phyloP scores from a whole-genome alignment of 441 rosid genomes.

The Capsella rubella region DNA sequence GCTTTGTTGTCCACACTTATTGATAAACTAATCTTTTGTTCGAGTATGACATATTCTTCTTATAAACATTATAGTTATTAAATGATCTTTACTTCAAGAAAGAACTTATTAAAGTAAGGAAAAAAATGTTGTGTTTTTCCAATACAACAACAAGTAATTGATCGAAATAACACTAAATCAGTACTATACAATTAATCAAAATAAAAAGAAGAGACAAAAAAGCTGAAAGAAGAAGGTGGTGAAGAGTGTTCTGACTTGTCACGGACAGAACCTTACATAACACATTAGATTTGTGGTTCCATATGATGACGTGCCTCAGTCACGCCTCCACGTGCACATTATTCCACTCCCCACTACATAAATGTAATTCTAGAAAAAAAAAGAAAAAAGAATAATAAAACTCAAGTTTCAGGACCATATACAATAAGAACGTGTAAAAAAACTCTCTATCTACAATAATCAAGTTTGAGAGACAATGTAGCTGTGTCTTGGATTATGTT shows the following conservation, averaged over 20 bases:
- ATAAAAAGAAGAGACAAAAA: slow-evolving; percentile 44
- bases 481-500: too few species aligned
- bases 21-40: slow-evolving; percentile 9
- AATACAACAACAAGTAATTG: too few species aligned
- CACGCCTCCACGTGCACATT: slow-evolving; percentile 52
- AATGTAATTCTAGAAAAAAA: not conserved
- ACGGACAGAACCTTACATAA: slow-evolving; percentile 32
- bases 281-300: slow-evolving; percentile 34
- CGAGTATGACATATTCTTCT: slow-evolving; percentile 23
- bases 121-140: too few species aligned
- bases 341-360: slow-evolving; percentile 37
- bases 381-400: not conserved
- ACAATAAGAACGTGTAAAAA: too few species aligned
- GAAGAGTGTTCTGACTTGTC: slow-evolving; percentile 43
- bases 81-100: too few species aligned
- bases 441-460: too few species aligned
- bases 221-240: slow-evolving; percentile 42
- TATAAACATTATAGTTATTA: not conserved
- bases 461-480: too few species aligned
- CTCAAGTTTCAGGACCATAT: slow-evolving; percentile 11
- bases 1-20: slow-evolving; percentile 27
- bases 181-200: not conserved
- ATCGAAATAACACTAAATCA: too few species aligned
- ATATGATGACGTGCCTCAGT: slow-evolving; percentile 39
- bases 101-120: too few species aligned